Evolutionary conservation across 495 filamentous ascomycete genomes (phyloP), one percentile per base, ranked within the genome.

Genomic region (Glonium stellatum): DNA sequence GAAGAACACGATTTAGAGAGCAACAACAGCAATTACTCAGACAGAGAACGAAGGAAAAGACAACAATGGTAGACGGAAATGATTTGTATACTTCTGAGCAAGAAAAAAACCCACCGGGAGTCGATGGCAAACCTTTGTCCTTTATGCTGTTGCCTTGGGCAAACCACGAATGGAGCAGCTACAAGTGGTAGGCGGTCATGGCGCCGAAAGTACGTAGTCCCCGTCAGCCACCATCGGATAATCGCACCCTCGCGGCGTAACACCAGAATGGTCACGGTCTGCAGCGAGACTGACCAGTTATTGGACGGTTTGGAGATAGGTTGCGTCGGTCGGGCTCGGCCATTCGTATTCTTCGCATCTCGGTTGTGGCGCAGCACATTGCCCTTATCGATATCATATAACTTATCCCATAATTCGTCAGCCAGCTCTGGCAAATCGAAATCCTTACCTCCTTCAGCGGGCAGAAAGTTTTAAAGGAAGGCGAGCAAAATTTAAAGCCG

Each of bases 81-180:
- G 5, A 23, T 15, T 18, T 12, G 2, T 58, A 11, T 22, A 10
- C 1, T 41, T 41, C 13, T 4, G 6, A 15, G 8, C 0, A 10
- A 18, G 18, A 42, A 3, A 46, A 42, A 12, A 37, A 39, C n/a
- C 25, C 49, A 35, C 13, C 42, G 22, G 11, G 22, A 46, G 18
- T 13, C 23, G 19, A 25, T 37, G 42, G 12, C 31, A 53, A 41
- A 31, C 27, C 21, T 44, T 54, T 41, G 12, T 25, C 35, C 34
- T 19, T 34, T 57, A 59, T 53, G 49, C 56, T 63, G 61, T 42
- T 63, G 61, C 61, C 61, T 63, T 58, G 56, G 49, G 36, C 25
- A 21, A 35, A 46, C 23, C 23, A 23, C 48, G 48, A 0, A 27
- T 15, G 23, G 21, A 23, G 23, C 18, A 51, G 23, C 13, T 25